Evolutionary conservation across 352 stramenopile genomes (phyloP).

Genomic region (Phytophthora sp.): DNA sequence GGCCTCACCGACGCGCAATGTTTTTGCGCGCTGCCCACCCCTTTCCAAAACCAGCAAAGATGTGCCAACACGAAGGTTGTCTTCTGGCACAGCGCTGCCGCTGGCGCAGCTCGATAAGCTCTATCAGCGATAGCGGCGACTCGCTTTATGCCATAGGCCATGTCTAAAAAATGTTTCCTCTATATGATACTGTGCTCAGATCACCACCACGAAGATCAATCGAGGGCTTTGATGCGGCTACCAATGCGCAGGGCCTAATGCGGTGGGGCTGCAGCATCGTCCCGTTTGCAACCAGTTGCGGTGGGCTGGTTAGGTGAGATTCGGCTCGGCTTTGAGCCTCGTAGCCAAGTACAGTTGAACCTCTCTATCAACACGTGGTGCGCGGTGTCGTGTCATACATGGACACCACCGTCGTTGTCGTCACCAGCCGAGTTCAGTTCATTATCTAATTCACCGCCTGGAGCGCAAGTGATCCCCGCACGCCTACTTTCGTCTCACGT

Average conservation of each 20-base stretch:
- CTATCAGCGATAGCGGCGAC: no score
- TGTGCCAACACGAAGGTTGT: conserved; percentile 5
- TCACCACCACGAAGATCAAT: no score
- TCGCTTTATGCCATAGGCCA: no score
- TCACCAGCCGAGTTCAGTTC: conserved; percentile 13
- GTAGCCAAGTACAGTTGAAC: conserved; percentile 17
- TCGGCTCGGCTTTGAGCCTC: conserved; percentile 20
- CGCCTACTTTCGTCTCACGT: background rate
- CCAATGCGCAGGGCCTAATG: background rate
- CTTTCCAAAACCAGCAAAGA: conserved; percentile 1
- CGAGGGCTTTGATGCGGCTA: background rate
- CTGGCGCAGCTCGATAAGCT: background rate
- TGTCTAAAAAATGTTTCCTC: no score
- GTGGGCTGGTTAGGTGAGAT: conserved; percentile 37
- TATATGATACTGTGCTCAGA: no score
- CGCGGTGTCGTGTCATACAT: conserved; percentile 8
- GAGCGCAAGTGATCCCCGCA: background rate
- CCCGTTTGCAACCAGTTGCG: conserved; percentile 21
- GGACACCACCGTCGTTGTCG: background rate
- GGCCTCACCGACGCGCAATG: conserved; percentile 1
- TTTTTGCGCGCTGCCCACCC: conserved; percentile 15
- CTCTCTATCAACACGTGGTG: conserved; percentile 19
- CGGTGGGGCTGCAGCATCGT: conserved; percentile 1
- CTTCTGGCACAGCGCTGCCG: background rate
- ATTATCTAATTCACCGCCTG: conserved; percentile 30